Evolutionary conservation across 2,329 filamentous ascomycete genomes (phyloP).

Genomic region (Beauveria pseudobassiana): DNA sequence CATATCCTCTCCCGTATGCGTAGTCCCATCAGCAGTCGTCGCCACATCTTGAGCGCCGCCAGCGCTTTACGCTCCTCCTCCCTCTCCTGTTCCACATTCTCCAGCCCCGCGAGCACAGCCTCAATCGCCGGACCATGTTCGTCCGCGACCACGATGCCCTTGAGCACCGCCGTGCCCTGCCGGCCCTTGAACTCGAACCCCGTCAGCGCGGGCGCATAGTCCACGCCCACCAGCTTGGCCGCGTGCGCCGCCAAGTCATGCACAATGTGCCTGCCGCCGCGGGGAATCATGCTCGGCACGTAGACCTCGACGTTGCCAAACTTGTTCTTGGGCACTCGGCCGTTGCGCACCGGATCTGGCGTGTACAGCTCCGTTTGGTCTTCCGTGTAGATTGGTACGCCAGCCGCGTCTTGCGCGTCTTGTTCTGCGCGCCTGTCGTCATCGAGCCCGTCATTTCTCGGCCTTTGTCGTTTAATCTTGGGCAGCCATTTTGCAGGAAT

Average conservation of each 20-base stretch:
- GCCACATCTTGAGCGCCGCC: slow-evolving; percentile 59
- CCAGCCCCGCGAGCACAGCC: slow-evolving; percentile 60
- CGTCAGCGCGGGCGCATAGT: slow-evolving; percentile 83
- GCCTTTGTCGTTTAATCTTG: slow-evolving; percentile 32
- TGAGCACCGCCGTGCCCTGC: slow-evolving; percentile 75
- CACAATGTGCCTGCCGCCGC: slow-evolving; percentile 66
- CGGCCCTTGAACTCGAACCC: slow-evolving; percentile 85
- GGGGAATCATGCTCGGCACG: slow-evolving; percentile 83
- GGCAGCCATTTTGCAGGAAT: slow-evolving; percentile 72
- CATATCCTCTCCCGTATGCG: slow-evolving; percentile 69
- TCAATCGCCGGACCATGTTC: slow-evolving; percentile 66
- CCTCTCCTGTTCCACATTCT: slow-evolving; percentile 55
- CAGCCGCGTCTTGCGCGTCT: slow-evolving; percentile 25
- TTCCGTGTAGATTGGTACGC: slow-evolving; percentile 51
- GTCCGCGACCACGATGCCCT: slow-evolving; percentile 67
- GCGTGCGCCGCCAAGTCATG: slow-evolving; percentile 58
- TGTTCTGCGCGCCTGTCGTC: slow-evolving; percentile 23
- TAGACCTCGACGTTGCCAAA: slow-evolving; percentile 94
- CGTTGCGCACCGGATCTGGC: slow-evolving; percentile 67
- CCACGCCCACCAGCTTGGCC: slow-evolving; percentile 67
- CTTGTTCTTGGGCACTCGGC: slow-evolving; percentile 77
- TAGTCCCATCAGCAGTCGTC: slow-evolving; percentile 67
- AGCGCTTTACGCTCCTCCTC: slow-evolving; percentile 66
- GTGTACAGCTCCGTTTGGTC: slow-evolving; percentile 67
- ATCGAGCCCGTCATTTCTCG: slow-evolving; percentile 9